Evolutionary conservation across 176 grass and related monocot species (phyloP), one percentile per base, ranked within the genome.

Genomic region (Poa annua): DNA sequence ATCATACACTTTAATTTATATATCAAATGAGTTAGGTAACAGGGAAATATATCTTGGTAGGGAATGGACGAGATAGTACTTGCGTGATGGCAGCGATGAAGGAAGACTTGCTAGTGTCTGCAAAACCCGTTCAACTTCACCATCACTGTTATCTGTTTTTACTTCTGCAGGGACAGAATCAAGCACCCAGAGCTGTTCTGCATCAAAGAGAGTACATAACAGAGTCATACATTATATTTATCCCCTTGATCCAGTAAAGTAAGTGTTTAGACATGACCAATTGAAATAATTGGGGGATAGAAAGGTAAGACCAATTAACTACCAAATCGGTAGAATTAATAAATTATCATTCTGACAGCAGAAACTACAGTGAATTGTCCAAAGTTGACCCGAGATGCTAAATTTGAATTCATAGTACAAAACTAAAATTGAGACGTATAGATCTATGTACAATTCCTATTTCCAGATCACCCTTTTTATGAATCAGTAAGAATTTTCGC

Each of bases 131-230:
- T 95, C 96, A 34, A 98, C 93, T 90, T 95, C 96, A 72, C 92
- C 96, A 55, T 88, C 85, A 85, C 85, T 89, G 79, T 92, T 86
- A 42, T 95, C 90, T 45, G 77, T 66, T 80, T 79, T 64, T 66
- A 95, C 96, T 87, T 93, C 79, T 83, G 91, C 90, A 83, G 89
- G 93, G 71, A 98, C 91, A 65, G 96, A 98, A 81, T 98, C 96
- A 80, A 98, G 90, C 68, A 98, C 91, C 92, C 93, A 98, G 50
- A 98, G 85, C 96, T 96, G 92, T 90, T 93, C 96, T 95, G 83
- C 86, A 91, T 69, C 82, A 81, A 91, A 82, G 63, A 32, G 50
- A 83, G 32, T 54, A 75, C 83, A 66, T 24, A 72, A 83, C 22
- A 78, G 12, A 48, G 66, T 74, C 4, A 57, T 66, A 57, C 19